Base-by-base conservation (phyloP, 2,329 filamentous ascomycete species). In the Curvularia lunata region DNA sequence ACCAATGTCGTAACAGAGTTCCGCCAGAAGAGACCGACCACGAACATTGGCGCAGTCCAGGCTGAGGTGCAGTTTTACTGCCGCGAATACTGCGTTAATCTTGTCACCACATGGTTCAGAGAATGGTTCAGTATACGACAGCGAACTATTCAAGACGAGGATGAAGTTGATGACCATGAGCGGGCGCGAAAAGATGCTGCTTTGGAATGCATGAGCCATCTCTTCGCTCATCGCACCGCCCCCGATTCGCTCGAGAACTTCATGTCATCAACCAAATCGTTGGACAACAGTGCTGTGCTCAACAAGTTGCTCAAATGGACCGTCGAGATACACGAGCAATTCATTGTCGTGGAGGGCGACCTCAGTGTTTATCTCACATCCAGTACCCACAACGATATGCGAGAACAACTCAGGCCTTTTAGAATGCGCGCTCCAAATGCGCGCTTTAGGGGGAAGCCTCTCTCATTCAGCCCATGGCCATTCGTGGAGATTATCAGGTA, bases 391-490 rank as follows among this genome's bases (percentile, higher is more conserved):
- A 55, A 55, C 0, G 43, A 61, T 4, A 54, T 71, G 12, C 54
- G 48, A 5, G 63, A 63, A 6, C 27, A 53, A 5, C 57, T 58
- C 12, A 58, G 56, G 1, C 63, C 64, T 2, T 71, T 68, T 18
- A 65, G 27, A 21, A 52, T 46, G 21, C 37, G 38, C 19, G 55
- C 53, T 25, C 21, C 27, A 0, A 23, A 63, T 28, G 54, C 63
- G 1, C 51, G 23, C 5, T 66, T 64, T 27, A 37, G 52, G 4
- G 63, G 55, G 4, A 66, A 58, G 3, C 18, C 40, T 9, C 56
- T 69, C 0, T 12, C 43, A 3, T 70, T 54, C 50, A 64, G 53
- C 1, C 65, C 66, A 10, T 72, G 67, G 65, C 68, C 68, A 1
- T 50, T 73, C 0, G 67, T 73, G 7, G 54, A 57, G 37, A 27